Base-by-base conservation (phyloP, 768 basidiomycete genomes). In the Galerina sulciceps region DNA sequence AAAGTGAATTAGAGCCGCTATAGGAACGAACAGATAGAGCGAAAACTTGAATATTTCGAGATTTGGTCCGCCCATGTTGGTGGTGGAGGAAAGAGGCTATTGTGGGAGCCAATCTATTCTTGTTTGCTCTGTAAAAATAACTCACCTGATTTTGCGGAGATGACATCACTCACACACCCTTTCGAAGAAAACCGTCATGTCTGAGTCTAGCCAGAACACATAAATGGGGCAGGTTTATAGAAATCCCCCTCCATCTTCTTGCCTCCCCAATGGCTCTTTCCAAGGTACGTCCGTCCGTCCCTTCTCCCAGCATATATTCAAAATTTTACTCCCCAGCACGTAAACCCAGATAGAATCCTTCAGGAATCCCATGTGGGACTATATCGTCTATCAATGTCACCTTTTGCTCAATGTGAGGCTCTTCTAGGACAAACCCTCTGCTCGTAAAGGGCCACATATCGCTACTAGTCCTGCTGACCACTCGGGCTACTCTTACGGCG, bases 21-120 rank as follows among this genome's bases (percentile, higher is more conserved):
- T 85, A 10, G 93, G 93, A 58, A 93, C 86, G 65, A 93, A 93
- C 55, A 95, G 85, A 72, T 95, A 94, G 15, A 93, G 74, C 3
- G 85, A 85, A 65, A 95, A 95, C 75, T 94, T 94, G 87, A 94
- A 93, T 15, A 94, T 83, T 73, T 95, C 93, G 53, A 95, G 86
- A 71, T 90, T 91, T 36, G 91, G 86, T 10, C 90, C 87, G 2
- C 81, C 90, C 90, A 91, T 75, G 45, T 64, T 48, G 59, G 37
- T 38, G 49, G 47, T 23, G 40, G n/a, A 22, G 17, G 53, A 17
- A 20, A 31, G 53, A 44, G 31, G 38, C 20, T 42, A 4, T n/a
- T 17, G 13, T 34, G 56, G 26, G n/a, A 47, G 35, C 31, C 31
- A 45, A 44, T 18, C 44, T 36, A 34, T 22, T n/a, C 41, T 26